Evolutionary conservation across 352 stramenopile genomes (phyloP).

Genomic region (Plasmopara viticola): DNA sequence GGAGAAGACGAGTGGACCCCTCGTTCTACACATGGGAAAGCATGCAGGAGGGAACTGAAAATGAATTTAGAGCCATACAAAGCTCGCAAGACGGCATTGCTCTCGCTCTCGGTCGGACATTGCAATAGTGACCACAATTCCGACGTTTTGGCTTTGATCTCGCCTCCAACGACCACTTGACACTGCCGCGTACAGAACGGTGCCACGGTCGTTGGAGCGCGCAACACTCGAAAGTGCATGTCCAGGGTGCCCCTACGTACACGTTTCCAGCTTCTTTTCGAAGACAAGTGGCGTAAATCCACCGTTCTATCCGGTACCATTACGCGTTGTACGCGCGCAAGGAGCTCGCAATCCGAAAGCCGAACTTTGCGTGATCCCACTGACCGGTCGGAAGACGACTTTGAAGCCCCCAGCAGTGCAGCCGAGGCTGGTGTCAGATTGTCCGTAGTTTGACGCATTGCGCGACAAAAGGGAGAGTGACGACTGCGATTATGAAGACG

Average conservation of each 20-base stretch:
- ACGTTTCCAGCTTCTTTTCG: slow-evolving; percentile 21
- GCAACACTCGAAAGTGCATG: slow-evolving; percentile 12
- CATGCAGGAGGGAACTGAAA: slow-evolving; percentile 35
- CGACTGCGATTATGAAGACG: slow-evolving; percentile 3
- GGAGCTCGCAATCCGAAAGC: slow-evolving; percentile 21
- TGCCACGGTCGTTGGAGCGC: background rate
- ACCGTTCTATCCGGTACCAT: slow-evolving; percentile 11
- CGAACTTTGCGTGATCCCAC: slow-evolving; percentile 15
- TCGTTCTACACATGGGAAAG: slow-evolving; percentile 11
- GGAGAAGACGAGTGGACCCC: slow-evolving; percentile 6
- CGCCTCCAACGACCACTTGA: slow-evolving; percentile 18
- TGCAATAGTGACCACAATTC: slow-evolving; percentile 25
- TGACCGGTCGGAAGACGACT: slow-evolving; percentile 17
- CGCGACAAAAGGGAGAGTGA: slow-evolving; percentile 26
- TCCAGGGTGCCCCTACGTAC: slow-evolving; percentile 13
- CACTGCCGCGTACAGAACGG: slow-evolving; percentile 12
- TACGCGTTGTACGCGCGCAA: slow-evolving; percentile 24
- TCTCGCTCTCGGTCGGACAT: slow-evolving; percentile 27
- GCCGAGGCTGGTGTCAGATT: slow-evolving; percentile 5
- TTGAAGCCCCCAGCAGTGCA: slow-evolving; percentile 7
- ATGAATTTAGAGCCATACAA: slow-evolving; percentile 28
- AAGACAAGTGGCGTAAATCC: slow-evolving; percentile 11
- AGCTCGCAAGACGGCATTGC: slow-evolving; percentile 26
- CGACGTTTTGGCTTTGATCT: slow-evolving; percentile 12
- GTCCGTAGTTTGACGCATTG: slow-evolving; percentile 15